A percentile compares a stretch with the other conserved stretches of the same genome.
Conservation (phyloP, 2,329 filamentous ascomycete genomes). For the Neopestalotiopsis sp. region DNA sequence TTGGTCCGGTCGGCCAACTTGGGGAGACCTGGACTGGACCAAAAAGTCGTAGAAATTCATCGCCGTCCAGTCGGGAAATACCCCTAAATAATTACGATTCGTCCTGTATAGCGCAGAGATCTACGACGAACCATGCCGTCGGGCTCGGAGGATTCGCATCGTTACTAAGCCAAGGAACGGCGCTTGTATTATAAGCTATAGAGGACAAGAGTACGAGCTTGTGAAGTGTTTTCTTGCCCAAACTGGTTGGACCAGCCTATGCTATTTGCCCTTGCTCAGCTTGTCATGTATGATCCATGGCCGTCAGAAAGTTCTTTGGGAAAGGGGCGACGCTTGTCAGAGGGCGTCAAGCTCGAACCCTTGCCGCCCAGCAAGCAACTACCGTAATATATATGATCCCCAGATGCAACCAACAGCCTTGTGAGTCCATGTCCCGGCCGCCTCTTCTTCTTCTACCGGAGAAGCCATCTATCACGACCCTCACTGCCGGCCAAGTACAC, state of each 20-base stretch:
- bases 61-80: not conserved
- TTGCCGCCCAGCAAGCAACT: not conserved
- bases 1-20: not conserved
- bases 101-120: not conserved
- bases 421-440: not conserved
- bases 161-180: slow-evolving; percentile 7
- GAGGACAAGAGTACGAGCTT: not conserved
- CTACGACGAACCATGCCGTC: not conserved
- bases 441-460: not conserved
- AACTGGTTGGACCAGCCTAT: not conserved
- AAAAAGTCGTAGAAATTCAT: not conserved
- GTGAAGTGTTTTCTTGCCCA: not conserved
- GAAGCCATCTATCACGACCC: not conserved
- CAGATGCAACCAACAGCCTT: not conserved
- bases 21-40: not conserved
- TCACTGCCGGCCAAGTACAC: not conserved
- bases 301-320: not conserved
- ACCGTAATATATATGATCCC: not conserved
- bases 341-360: not conserved
- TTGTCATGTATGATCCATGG: not conserved
- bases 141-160: not conserved
- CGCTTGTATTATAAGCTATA: not conserved
- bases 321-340: not conserved
- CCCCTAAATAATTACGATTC: not conserved
- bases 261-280: slow-evolving; percentile 1